phyloP scores from a whole-genome alignment of 1,139 yeast species.

The Suhomyces panamericanus region DNA sequence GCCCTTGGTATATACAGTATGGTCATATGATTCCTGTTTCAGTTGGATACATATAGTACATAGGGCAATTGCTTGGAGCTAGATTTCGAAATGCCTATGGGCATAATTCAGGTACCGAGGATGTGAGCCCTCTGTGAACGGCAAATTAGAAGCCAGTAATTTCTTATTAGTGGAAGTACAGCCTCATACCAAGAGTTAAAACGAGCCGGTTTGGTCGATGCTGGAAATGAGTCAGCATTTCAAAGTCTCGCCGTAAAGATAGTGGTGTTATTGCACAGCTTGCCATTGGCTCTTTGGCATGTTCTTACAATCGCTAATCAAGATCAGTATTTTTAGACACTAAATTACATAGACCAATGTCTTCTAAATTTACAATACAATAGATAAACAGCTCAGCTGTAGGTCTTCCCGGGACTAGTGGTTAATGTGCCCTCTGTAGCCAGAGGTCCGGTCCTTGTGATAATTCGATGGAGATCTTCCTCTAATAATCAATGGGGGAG shows the following conservation, averaged over 20 bases:
- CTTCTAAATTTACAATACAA: conserved; percentile 9
- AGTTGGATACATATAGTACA: no score
- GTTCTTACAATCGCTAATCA: conserved; percentile 1
- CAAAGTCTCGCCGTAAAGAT: no score
- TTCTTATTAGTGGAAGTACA: no score
- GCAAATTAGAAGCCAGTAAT: background rate
- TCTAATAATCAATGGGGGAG: conserved; percentile 65
- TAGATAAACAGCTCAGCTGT: background rate
- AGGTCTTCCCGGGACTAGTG: background rate
- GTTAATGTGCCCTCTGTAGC: conserved; percentile 30
- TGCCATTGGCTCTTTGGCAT: no score
- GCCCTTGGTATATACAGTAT: no score
- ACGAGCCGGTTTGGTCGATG: background rate
- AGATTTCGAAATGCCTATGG: no score
- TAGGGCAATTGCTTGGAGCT: no score
- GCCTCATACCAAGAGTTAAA: background rate
- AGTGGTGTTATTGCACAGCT: no score
- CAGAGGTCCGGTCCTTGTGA: conserved; percentile 42
- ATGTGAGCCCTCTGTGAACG: background rate
- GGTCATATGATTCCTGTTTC: no score
- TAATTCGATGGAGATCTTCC: conserved; percentile 72
- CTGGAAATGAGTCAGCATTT: no score
- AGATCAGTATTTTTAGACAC: conserved; percentile 7
- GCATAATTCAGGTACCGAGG: background rate
- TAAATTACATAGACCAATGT: conserved; percentile 10